Conservation (phyloP, 495 filamentous ascomycete species). For the Aspergillus egyptiacus region DNA sequence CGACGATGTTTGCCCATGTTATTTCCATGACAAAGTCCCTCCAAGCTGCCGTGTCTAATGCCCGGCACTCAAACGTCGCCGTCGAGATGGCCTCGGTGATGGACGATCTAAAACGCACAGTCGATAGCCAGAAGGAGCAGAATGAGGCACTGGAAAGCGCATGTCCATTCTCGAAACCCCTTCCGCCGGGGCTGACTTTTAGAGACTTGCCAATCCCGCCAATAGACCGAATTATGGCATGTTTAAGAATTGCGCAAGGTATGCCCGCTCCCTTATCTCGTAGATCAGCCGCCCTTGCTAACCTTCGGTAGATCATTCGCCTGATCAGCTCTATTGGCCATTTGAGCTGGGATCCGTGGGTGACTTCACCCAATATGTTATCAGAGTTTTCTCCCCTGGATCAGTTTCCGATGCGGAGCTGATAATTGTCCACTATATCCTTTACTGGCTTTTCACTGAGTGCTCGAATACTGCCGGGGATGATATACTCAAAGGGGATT, state of each 20-base stretch:
- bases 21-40: slow-evolving; percentile 5
- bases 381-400: slow-evolving; percentile 9
- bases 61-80: background rate
- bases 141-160: slow-evolving; percentile 4
- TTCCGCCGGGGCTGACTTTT: slow-evolving; percentile 4
- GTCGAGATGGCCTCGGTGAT: slow-evolving; percentile 4
- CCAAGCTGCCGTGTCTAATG: slow-evolving; percentile 2
- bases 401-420: slow-evolving; percentile 11
- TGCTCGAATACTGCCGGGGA: slow-evolving; percentile 4
- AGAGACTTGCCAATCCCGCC: slow-evolving; percentile 11
- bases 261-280: no score
- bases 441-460: slow-evolving; percentile 15
- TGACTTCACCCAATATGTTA: slow-evolving; percentile 11
- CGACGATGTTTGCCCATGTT: slow-evolving; percentile 11
- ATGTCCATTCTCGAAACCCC: slow-evolving; percentile 2
- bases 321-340: no score
- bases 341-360: no score
- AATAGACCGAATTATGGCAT: slow-evolving; percentile 6
- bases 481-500: slow-evolving; percentile 4
- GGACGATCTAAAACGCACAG: background rate
- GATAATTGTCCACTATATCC: slow-evolving; percentile 15
- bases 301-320: no score
- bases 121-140: slow-evolving; percentile 7
- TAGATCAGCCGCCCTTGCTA: no score
- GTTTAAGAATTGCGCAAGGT: slow-evolving; percentile 10